Evolutionary conservation across 2,329 filamentous ascomycete genomes (phyloP).

Genomic region (Fusarium nelsonii): DNA sequence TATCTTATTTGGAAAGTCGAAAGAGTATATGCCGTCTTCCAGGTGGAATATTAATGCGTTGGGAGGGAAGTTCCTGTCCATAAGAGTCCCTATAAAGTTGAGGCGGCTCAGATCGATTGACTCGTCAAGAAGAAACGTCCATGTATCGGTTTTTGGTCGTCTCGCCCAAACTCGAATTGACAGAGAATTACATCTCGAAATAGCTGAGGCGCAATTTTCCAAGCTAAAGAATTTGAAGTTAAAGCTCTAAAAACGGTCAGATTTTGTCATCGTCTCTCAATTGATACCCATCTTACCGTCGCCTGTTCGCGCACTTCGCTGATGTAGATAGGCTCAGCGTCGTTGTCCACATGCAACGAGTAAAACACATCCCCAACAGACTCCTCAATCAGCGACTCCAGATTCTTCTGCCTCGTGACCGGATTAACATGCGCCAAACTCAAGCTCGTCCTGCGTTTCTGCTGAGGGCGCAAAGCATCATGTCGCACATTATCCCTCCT

Average conservation of each 20-base stretch:
- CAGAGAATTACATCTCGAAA: conserved; percentile 75
- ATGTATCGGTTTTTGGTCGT: conserved; percentile 64
- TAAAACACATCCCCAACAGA: conserved; percentile 91
- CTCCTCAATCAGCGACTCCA: conserved; percentile 78
- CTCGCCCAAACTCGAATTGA: conserved; percentile 81
- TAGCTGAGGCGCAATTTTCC: conserved; percentile 67
- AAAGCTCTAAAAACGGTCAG: conserved; percentile 71
- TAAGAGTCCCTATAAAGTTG: conserved; percentile 81
- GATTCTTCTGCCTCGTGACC: conserved; percentile 74
- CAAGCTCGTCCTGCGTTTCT: conserved; percentile 62
- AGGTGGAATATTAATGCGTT: conserved; percentile 91
- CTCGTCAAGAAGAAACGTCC: conserved; percentile 76
- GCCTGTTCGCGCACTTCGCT: conserved; percentile 83
- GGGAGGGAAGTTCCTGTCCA: conserved; percentile 77
- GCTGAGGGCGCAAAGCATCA: conserved; percentile 56
- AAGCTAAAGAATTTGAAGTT: conserved; percentile 90
- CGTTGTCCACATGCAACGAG: conserved; percentile 77
- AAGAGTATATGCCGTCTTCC: conserved; percentile 86
- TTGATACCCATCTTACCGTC: conserved; percentile 63
- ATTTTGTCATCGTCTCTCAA: not conserved
- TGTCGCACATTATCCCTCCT: conserved; percentile 50
- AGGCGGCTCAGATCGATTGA: conserved; percentile 77
- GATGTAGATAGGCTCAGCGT: conserved; percentile 84
- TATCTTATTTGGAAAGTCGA: conserved; percentile 70
- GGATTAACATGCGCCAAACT: conserved; percentile 62